phyloP scores from a whole-genome alignment of 1,284 basidiomycete species.

The Golubevia pallescens region DNA sequence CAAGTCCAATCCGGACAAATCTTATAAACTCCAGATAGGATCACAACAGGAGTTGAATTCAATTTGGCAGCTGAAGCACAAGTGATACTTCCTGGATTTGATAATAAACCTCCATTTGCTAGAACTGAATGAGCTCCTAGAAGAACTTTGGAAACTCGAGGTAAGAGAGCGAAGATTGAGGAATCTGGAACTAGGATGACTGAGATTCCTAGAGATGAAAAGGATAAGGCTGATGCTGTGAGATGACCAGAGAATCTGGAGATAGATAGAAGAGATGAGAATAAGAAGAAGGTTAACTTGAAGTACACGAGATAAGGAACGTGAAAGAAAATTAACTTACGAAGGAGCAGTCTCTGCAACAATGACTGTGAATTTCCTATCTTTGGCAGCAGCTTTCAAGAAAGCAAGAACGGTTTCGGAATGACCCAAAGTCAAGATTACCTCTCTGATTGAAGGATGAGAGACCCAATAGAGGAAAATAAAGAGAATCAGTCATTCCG shows the following conservation, averaged over 20 bases:
- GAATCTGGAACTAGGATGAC: slow-evolving; percentile 95
- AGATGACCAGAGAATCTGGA: slow-evolving; percentile 80
- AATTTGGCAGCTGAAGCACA: slow-evolving; percentile 87
- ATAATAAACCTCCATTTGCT: slow-evolving; percentile 93
- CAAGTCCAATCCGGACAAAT: slow-evolving; percentile 91
- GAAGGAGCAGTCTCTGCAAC: slow-evolving; percentile 92
- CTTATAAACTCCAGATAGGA: slow-evolving; percentile 94
- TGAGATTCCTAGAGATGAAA: slow-evolving; percentile 81
- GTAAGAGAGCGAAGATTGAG: slow-evolving; percentile 93
- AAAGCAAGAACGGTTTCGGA: slow-evolving; percentile 93
- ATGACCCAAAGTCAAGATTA: slow-evolving; percentile 92
- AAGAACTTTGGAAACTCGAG: slow-evolving; percentile 93
- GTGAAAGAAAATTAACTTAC: slow-evolving; percentile 67
- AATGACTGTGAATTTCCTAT: slow-evolving; percentile 93
- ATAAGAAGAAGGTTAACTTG: not conserved
- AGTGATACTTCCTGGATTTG: slow-evolving; percentile 81
- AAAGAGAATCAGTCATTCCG: slow-evolving; percentile 8
- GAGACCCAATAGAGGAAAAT: not conserved
- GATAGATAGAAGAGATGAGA: not conserved
- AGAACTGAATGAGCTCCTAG: slow-evolving; percentile 90
- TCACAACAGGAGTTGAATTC: slow-evolving; percentile 90
- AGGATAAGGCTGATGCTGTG: slow-evolving; percentile 74
- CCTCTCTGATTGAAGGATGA: slow-evolving; percentile 72
- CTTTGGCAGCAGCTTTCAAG: slow-evolving; percentile 84
- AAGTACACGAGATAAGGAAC: slow-evolving; percentile 10